These are phyloP conservation scores for Trichosanthes truncata DNA, from an alignment of 306 rosid species.

Conservation along the genomic window DNA sequence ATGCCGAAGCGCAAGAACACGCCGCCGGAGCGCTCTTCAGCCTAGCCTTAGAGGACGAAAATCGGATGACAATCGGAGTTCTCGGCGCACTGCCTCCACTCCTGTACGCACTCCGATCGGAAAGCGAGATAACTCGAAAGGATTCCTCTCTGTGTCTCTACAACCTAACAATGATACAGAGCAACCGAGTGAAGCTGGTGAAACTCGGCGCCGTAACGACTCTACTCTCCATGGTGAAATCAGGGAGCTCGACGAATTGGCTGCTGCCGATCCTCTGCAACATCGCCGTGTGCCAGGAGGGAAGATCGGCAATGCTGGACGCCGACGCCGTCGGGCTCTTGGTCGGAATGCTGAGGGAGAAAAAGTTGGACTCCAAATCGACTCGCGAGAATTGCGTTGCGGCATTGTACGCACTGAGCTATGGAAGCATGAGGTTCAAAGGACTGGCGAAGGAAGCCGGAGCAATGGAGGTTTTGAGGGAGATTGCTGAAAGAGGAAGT, in stretches of 20 bases:
- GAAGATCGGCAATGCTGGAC: slow-evolving; percentile 70
- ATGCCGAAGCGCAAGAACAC: slow-evolving; percentile 77
- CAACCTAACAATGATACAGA: slow-evolving; percentile 58
- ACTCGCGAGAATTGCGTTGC: slow-evolving; percentile 83
- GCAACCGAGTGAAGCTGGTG: slow-evolving; percentile 73
- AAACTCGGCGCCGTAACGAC: slow-evolving; percentile 51
- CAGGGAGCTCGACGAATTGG: slow-evolving; percentile 35
- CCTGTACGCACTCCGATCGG: slow-evolving; percentile 65
- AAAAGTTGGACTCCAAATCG: slow-evolving; percentile 46
- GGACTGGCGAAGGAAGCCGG: slow-evolving; percentile 78
- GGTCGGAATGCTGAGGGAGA: slow-evolving; percentile 42
- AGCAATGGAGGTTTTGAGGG: slow-evolving; percentile 60
- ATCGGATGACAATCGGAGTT: slow-evolving; percentile 84
- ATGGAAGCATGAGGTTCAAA: slow-evolving; percentile 66
- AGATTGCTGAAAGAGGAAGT: slow-evolving; percentile 58
- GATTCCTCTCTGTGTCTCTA: slow-evolving; percentile 83
- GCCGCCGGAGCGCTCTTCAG: slow-evolving; percentile 92
- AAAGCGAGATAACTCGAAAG: slow-evolving; percentile 57
- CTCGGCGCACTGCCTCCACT: slow-evolving; percentile 78
- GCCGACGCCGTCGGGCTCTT: slow-evolving; percentile 60
- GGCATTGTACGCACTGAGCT: slow-evolving; percentile 69
- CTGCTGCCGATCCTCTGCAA: slow-evolving; percentile 62
- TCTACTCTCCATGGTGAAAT: slow-evolving; percentile 36
- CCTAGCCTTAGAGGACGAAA: slow-evolving; percentile 60
- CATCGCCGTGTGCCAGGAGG: slow-evolving; percentile 55